Conservation (phyloP, 345 rosid genomes). For the Populus nigra region DNA sequence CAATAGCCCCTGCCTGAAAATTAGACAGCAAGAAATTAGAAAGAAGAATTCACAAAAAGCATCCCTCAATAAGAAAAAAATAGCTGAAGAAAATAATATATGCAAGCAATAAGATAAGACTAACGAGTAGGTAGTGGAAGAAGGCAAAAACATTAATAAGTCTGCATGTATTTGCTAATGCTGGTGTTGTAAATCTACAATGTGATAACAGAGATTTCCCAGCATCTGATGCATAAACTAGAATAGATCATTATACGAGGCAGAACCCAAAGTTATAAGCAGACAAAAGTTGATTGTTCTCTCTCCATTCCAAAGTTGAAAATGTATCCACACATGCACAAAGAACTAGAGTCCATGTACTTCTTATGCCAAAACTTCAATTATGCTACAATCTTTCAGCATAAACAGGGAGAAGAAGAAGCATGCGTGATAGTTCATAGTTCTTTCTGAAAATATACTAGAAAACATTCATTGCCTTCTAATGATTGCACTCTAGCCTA, state of each 20-base stretch:
- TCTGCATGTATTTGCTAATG: background rate
- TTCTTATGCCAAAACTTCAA: background rate
- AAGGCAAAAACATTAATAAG: background rate
- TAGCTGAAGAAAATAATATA: background rate
- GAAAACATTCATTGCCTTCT: no score
- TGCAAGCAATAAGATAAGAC: background rate
- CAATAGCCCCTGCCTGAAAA: conserved; percentile 43
- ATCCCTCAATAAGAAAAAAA: background rate
- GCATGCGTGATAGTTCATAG: background rate
- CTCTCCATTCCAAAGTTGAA: background rate
- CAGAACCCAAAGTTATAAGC: background rate
- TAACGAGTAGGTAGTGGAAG: no score
- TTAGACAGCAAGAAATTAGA: conserved; percentile 14
- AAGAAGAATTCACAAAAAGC: background rate
- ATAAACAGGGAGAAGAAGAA: background rate
- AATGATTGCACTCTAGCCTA: no score
- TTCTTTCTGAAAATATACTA: no score
- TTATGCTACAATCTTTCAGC: background rate
- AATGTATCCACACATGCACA: background rate
- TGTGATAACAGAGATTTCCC: background rate
- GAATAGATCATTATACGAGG: background rate
- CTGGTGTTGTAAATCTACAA: background rate
- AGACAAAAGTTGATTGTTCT: background rate
- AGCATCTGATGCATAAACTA: background rate
- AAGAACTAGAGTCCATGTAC: background rate